Base-by-base conservation (phyloP, 768 basidiomycete species). In the Xerocomus potaroensis region DNA sequence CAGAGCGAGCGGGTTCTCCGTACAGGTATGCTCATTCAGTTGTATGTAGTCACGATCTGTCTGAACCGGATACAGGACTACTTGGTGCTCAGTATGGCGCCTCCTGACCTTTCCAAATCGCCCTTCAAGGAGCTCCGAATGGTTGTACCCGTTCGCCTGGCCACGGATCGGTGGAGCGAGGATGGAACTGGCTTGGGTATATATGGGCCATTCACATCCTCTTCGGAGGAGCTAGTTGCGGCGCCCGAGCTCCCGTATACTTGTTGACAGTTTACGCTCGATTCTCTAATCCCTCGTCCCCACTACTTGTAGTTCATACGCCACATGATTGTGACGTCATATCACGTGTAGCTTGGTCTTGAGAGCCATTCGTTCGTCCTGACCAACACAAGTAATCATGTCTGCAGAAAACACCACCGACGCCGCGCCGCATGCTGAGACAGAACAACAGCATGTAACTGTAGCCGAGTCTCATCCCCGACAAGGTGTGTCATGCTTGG, bases 61-160 rank as follows among this genome's bases (percentile, higher is more conserved):
- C 47, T 16, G 31, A 21, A 19, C 15, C 3, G 7, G 27, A n/a
- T 24, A n/a, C 46, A 87, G 85, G 86, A 88, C 55, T 84, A 71
- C 59, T 64, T 88, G 41, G 69, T 87, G 15, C 63, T 88, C 18
- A 76, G 79, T 1, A 70, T 84, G 62, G 71, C 67, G 0, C 83
- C 87, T 3, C 72, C 74, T 10, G 81, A 87, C 47, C 71, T 72
- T 15, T 56, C 60, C 15, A 79, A 77, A 55, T 70, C 76, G 1
- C 70, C 77, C 0, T 84, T 87, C 61, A 63, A 59, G 35, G 83
- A 84, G 36, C 63, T 85, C 34, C 77, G 85, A 9, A 72, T 75
- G 44, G 71, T 77, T 15, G 69, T 87, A n/a, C 83, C 84, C 5
- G 66, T 88, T 16, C 76, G 77, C 11, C 67, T 88, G 9, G 75